Evolutionary conservation across 2,329 filamentous ascomycete species (phyloP).

Genomic region (Epichloe typhina): DNA sequence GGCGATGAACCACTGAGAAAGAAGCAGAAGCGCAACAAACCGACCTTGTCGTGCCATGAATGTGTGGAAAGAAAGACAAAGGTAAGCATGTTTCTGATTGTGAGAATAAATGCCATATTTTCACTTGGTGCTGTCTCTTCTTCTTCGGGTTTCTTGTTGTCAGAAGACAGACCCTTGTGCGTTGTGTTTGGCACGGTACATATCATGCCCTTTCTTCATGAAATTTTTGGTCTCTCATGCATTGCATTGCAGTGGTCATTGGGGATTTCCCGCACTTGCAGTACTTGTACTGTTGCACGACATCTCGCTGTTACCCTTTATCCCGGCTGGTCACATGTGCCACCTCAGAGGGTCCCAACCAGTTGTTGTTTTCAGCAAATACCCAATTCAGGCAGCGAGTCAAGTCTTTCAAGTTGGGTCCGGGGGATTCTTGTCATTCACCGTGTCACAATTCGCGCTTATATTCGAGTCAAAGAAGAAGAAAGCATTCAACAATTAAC

Average conservation of each 20-base stretch:
- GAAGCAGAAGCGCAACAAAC: constrained; percentile 77
- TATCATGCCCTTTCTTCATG: neutral
- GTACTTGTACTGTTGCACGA: constrained; percentile 2
- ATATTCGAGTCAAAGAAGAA: no score
- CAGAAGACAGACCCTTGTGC: no score
- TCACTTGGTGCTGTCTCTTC: no score
- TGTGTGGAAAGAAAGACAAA: constrained; percentile 77
- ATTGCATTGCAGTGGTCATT: neutral
- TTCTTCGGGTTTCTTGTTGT: neutral
- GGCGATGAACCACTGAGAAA: constrained; percentile 39
- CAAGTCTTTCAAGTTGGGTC: neutral
- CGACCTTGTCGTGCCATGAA: constrained; percentile 64
- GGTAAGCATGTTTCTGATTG: constrained; percentile 28
- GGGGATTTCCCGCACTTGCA: neutral
- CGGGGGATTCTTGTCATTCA: neutral
- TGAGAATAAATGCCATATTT: neutral
- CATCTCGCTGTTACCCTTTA: constrained; percentile 1
- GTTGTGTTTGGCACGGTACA: no score
- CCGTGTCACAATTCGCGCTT: neutral
- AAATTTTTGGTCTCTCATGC: neutral
- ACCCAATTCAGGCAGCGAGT: neutral
- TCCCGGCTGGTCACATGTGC: neutral
- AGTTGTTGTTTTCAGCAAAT: neutral
- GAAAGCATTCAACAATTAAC: neutral
- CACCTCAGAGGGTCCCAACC: neutral